Evolutionary conservation across 1,284 basidiomycete species (phyloP).

Genomic region (Ustilago bromivora): DNA sequence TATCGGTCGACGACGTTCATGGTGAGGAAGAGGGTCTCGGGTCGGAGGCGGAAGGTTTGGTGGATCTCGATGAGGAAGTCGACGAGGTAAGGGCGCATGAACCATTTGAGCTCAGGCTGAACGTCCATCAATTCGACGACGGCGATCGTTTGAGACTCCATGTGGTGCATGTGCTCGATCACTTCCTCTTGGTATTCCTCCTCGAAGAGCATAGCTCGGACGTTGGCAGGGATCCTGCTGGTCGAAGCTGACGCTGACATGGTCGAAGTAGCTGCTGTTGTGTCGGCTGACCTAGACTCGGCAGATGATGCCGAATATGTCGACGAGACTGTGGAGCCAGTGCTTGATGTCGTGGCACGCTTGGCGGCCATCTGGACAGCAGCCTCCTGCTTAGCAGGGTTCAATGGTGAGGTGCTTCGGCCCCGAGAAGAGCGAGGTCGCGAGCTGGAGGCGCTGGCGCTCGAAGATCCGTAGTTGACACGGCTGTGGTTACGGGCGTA

Average conservation of each 20-base stretch:
- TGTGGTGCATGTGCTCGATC: conserved; percentile 89
- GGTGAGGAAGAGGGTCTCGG: conserved; percentile 97
- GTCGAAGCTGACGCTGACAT: conserved; percentile 23
- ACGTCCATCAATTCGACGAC: conserved; percentile 95
- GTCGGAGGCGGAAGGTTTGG: conserved; percentile 86
- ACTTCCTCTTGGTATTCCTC: conserved; percentile 96
- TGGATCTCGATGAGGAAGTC: conserved; percentile 99
- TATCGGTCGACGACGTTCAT: conserved; percentile 99
- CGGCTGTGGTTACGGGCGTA: conserved; percentile 31
- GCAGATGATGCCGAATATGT: conserved; percentile 31
- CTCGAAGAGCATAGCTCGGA: conserved; percentile 73
- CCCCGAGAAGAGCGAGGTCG: conserved; percentile 46
- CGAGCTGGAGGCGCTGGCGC: conserved; percentile 27
- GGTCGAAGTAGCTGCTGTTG: conserved; percentile 42
- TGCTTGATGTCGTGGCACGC: conserved; percentile 40
- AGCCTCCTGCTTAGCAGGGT: conserved; percentile 42
- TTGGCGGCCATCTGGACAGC: conserved; percentile 48
- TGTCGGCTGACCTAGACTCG: conserved; percentile 39
- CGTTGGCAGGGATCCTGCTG: conserved; percentile 33
- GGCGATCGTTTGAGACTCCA: conserved; percentile 91
- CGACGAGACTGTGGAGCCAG: conserved; percentile 32
- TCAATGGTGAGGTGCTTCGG: conserved; percentile 41
- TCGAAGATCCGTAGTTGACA: conserved; percentile 39
- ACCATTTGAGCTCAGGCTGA: conserved; percentile 88
- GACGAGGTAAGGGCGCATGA: conserved; percentile 97